Base-by-base conservation (phyloP, 148 eudicot species). In the Linanthus parryae region DNA sequence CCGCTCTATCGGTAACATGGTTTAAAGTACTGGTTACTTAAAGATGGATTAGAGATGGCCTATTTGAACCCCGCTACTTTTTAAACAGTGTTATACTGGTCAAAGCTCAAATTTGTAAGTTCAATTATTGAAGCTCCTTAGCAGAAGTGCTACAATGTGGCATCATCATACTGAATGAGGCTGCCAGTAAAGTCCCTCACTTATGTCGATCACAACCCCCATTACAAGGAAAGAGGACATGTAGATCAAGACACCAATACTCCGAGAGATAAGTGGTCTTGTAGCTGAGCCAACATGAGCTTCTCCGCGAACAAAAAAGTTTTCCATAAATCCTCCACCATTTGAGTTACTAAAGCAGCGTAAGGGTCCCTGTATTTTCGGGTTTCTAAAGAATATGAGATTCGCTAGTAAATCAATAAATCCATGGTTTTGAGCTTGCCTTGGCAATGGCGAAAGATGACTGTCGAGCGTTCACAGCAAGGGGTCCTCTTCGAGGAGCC, bases 341-440 rank as follows among this genome's bases (percentile, higher is more conserved):
- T 60, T 76, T 31, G 51, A 47, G 30, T 50, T 69, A 65, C 53
- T 20, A 61, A 47, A 37, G 46, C 47, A 48, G 29, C 56, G 72
- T 35, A 65, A 63, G 79, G 63, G 81, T 69, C 66, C 52, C 63
- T 27, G 54, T 61, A 63, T 48, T 40, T 44, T 44, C 14, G 12
- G 59, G 52, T 48, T 66, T 51, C 60, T 54, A 68, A 39, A 74
- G 53, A 54, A 63, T 75, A 63, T 58, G 76, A 74, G 68, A 71
- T 57, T 76, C 75, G 57, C 76, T 44, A 69, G 40, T 50, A 46
- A 69, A 76, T 54, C 61, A 67, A 81, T 24, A 61, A 64, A 71
- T 75, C 87, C 91, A 73, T 64, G 82, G 65, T 75, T 71, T 55
- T 37, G 72, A 61, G 86, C 98, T 91, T 91, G 98, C 98, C 98